phyloP scores from a whole-genome alignment of 78 protist species.

The Pirum gemmata region DNA sequence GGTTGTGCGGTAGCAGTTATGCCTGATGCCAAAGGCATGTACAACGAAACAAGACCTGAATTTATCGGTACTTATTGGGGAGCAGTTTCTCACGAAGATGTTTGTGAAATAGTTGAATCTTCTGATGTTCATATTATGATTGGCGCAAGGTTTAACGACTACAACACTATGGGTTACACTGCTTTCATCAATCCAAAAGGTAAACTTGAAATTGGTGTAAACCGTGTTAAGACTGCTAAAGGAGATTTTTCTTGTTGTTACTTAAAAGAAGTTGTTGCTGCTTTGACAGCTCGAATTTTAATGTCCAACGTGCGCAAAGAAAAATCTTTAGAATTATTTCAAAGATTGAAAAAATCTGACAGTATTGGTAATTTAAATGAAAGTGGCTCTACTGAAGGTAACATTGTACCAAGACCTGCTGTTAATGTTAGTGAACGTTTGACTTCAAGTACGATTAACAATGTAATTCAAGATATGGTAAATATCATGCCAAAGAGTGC shows the following conservation, averaged over 20 bases:
- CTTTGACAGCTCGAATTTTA: not conserved
- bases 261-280: not conserved
- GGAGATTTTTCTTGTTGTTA: not conserved
- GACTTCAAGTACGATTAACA: too few species aligned
- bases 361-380: too few species aligned
- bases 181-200: not conserved
- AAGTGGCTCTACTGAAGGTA: too few species aligned
- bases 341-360: too few species aligned
- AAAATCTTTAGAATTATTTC: too few species aligned
- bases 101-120: not conserved
- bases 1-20: not conserved
- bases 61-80: not conserved
- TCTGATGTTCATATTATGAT: not conserved
- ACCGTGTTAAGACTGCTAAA: not conserved
- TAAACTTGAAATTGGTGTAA: not conserved
- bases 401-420: too few species aligned
- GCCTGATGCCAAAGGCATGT: slow-evolving; percentile 10
- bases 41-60: not conserved
- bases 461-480: too few species aligned
- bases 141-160: not conserved
- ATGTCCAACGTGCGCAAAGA: too few species aligned
- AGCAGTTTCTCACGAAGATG: not conserved
- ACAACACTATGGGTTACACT: not conserved
- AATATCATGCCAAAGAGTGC: not conserved
- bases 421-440: too few species aligned